Evolutionary conservation across 805 yeast genomes (phyloP), one percentile per base, ranked within the genome.

Genomic region (Pichia paraexigua): DNA sequence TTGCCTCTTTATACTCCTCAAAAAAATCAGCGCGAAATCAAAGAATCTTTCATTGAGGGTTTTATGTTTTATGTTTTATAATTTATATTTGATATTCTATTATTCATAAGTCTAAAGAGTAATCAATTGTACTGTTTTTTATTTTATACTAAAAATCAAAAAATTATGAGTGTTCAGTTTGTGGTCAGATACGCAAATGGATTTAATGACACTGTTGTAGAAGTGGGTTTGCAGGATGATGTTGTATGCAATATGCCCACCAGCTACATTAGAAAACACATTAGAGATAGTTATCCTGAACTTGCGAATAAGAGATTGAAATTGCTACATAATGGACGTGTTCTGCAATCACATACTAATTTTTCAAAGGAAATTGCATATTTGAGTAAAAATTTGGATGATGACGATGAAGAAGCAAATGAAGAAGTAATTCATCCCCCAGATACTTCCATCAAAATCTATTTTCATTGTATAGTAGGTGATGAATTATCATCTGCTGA

Each of bases 401-500:
- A 41, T 22, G 35, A 32, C 12, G 45, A 50, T 17, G 21, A 30
- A 5, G 35, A 53, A 27, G 57, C 47, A 15, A n/a, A 43, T 18
- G 65, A 61, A 9, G 58, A 56, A 3, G 45, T 46, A 27, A 17
- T 10, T 2, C 20, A n/a, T 2, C 17, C 20, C 17, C 18, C 4
- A 5, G 20, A 35, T 11, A n/a, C 6, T 35, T 61, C 64, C 1
- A 46, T 69, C 11, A 68, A 68, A 45, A 69, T 85, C n/a, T 87
- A 82, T 60, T 73, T 89, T 5, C 95, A 87, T 63, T 88, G 96
- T 68, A 77, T 87, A 5, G 74, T 87, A 15, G 96, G 96, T 8
- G 89, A 80, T 35, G 75, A 72, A 15, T 61, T 86, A 41, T 70
- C 79, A 0, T 62, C 67, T 0, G 78, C 73, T 17, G 87, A 85